Base-by-base conservation (phyloP, 768 basidiomycete species). In the Solioccasus polychromus region DNA sequence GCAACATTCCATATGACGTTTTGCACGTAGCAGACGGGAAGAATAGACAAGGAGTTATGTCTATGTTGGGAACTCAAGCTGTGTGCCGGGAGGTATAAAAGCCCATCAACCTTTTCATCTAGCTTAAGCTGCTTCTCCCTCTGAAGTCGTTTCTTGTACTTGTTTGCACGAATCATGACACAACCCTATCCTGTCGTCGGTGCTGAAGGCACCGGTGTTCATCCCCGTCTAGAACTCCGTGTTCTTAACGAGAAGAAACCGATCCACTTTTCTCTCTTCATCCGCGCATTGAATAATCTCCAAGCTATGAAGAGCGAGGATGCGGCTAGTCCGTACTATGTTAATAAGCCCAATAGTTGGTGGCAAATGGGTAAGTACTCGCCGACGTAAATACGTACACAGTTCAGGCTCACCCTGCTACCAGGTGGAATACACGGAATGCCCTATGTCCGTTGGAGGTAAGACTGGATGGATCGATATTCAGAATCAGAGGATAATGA, bases 311-410 rank as follows among this genome's bases (percentile, higher is more conserved):
- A n/a, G n/a, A n/a, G n/a, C n/a, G n/a, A n/a, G n/a, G n/a, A n/a
- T n/a, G 43, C 18, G n/a, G 2, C 2, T 10, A 38, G 25, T 34
- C 53, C 15, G 24, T 42, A n/a, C n/a, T 55, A 36, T 24, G 12
- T 46, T 3, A 37, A 57, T 4, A 57, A 54, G 0, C 55, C 55
- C n/a, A 58, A 57, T 34, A 50, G 55, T 15, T 57, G 47, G 47
- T 58, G 51, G 55, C 55, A 58, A 23, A 50, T 57, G 0, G 52
- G 56, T 58, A 40, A 35, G 41, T 2, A 8, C 9, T n/a, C n/a
- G n/a, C n/a, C n/a, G n/a, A 25, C 26, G 2, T 15, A 26, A 9
- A 22, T 2, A 6, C 11, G 6, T 15, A 12, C 19, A 12, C 8
- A 11, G 10, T 35, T 14, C 8, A 1, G 0, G 2, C 37, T 50